Evolutionary conservation across 108 stramenopile genomes (phyloP), one percentile per base, ranked within the genome.

Genomic region (Conticribra guillardii): DNA sequence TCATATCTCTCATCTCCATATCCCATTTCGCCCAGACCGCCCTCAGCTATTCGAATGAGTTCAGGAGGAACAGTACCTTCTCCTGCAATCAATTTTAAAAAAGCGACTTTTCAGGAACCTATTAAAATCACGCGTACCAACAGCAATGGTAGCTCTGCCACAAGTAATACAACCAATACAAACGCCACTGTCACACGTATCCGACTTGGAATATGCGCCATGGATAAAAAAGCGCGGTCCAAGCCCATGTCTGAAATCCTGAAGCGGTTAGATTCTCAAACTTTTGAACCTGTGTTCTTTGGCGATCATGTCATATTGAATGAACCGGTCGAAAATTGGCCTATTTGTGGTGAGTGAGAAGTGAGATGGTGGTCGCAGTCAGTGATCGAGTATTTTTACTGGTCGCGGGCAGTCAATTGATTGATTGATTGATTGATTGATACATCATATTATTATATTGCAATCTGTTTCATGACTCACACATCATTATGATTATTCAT

Each of bases 241-340:
- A 98, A 98, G 71, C 97, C 98, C 55, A 99, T 99, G 99, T 87
- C 82, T n/a, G 97, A 98, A 53, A 99, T 99, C 57, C 80, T 98
- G 0, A 76, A 73, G 26, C 81, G 97, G 28, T 70, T 99, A n/a
- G 92, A 95, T 59, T 77, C 82, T 19, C 66, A 34, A 11, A 37
- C 73, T 22, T 92, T 96, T 67, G 84, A 91, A 46, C 84, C 96
- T 19, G 87, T 96, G 18, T 89, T 96, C 37, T 99, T 99, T 77
- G 96, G 96, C 2, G 97, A 99, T 80, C 74, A 90, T 34, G 29
- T 84, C 50, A 97, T 99, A 23, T 68, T 96, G 28, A 87, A 98
- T 56, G 73, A 79, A 22, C 90, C 95, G 3, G 81, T 98, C 5
- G 97, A 97, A 71, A 82, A 84, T 22, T 99, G 99, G 99, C 99